Conservation (phyloP, 495 filamentous ascomycete species). For the Lasiosphaeria miniovina region DNA sequence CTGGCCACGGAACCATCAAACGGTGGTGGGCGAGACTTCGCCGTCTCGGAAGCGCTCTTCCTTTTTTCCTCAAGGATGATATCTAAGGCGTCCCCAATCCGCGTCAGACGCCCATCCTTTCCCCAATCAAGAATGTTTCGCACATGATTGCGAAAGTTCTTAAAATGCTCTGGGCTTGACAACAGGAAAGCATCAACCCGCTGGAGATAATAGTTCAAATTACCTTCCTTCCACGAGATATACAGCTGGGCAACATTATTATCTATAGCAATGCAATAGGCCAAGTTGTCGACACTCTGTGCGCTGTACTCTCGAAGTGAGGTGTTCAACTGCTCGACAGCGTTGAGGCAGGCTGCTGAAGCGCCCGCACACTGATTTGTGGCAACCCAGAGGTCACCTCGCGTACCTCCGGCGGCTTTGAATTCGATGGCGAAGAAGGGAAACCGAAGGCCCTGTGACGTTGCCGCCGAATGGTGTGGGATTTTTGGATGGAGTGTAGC, state of each 20-base stretch:
- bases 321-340: conserved; percentile 13
- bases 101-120: conserved; percentile 15
- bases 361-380: conserved; percentile 18
- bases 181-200: conserved; percentile 16
- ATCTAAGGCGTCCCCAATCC: conserved; percentile 16
- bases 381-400: conserved; percentile 18
- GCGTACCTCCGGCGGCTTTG: conserved; percentile 1
- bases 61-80: conserved; percentile 16
- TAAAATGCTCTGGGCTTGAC: conserved; percentile 14
- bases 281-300: conserved; percentile 11
- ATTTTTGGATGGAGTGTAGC: no score
- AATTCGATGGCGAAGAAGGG: conserved; percentile 18
- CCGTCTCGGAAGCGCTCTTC: conserved; percentile 4
- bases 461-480: not conserved
- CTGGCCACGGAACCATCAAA: conserved; percentile 11
- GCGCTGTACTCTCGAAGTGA: conserved; percentile 6
- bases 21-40: conserved; percentile 12
- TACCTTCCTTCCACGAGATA: conserved; percentile 15
- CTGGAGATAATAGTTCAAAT: conserved; percentile 16
- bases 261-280: conserved; percentile 12
- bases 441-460: conserved; percentile 13
- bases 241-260: conserved; percentile 14
- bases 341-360: conserved; percentile 14
- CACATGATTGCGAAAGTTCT: conserved; percentile 12
- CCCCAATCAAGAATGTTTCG: conserved; percentile 19